Base-by-base conservation (phyloP, 2,329 filamentous ascomycete genomes). In the Alternaria metachromatica region DNA sequence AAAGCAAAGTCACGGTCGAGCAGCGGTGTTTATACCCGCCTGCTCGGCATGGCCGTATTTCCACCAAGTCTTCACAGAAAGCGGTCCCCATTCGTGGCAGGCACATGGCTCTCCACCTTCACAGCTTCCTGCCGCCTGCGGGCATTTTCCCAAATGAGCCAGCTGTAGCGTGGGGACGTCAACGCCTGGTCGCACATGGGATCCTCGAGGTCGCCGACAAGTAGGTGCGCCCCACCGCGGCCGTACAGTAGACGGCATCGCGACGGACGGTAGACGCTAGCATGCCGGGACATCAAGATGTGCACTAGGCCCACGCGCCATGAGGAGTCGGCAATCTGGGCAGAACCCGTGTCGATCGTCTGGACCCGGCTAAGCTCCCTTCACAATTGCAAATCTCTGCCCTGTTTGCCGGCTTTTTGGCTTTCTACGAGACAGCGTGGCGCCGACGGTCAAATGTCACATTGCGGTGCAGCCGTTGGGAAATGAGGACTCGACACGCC, bases 311-410 rank as follows among this genome's bases (percentile, higher is more conserved):
- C 30, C 48, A 62, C 59, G 51, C 58, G 60, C 62, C 59, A 57
- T 50, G 41, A 58, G 48, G 54, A 43, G 55, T 71, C 70, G 70
- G 68, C 56, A 65, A 70, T 71, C 70, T 72, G 63, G 62, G 64
- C 64, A 67, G 63, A 57, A 66, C 50, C 58, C 61, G 69, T 55
- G 66, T 45, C 60, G 68, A 76, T 75, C 73, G 45, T 46, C 56
- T 26, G 26, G 55, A 62, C 58, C 45, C 60, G 43, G 67, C 11
- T 62, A 69, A 59, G 66, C 49, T 25, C 26, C 20, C 15, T 48
- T 8, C 26, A 33, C 20, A 46, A 33, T 51, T 60, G 59, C 58
- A 64, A 67, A 64, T 65, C 59, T 63, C 66, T 63, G 49, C 63
- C 60, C 12, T 46, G 26, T 51, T 48, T n/a, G 51, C 61, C 50